A percentile compares a stretch with the other conserved stretches of the same genome.
phyloP scores from a whole-genome alignment of 2,329 filamentous ascomycete genomes.

The Cladophialophora exuberans region DNA sequence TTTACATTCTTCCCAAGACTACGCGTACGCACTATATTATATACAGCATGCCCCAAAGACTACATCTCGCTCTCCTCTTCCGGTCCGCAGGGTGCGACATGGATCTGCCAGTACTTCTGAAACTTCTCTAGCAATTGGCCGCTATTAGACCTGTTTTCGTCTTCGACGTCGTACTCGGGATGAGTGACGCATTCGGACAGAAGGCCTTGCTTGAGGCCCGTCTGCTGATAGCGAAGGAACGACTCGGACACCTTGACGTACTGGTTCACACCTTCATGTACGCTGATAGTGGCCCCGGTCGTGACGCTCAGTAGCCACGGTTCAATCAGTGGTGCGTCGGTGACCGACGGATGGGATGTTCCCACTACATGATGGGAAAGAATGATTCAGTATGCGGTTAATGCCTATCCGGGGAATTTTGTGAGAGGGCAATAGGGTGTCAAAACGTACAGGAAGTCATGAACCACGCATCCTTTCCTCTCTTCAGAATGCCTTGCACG shows the following conservation, averaged over 20 bases:
- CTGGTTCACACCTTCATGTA: conserved; percentile 59
- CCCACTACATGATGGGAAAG: conserved; percentile 40
- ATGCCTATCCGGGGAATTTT: too few species aligned
- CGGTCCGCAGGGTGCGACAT: conserved; percentile 22
- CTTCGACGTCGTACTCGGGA: conserved; percentile 28
- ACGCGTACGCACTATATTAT: too few species aligned
- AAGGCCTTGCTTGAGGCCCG: conserved; percentile 51
- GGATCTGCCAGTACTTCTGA: conserved; percentile 29
- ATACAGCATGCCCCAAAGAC: too few species aligned
- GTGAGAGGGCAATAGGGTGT: neutral
- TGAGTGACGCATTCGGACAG: conserved; percentile 52
- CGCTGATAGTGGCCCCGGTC: conserved; percentile 63
- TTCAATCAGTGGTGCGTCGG: conserved; percentile 68
- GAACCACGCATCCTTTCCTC: conserved; percentile 54
- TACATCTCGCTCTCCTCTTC: too few species aligned
- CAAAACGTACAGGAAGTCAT: conserved; percentile 46
- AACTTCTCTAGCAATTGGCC: conserved; percentile 10
- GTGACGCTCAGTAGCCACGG: conserved; percentile 64
- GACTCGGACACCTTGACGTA: conserved; percentile 64
- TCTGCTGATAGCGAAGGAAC: conserved; percentile 57
- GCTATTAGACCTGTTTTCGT: conserved; percentile 10
- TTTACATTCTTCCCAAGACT: neutral
- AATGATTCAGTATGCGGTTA: neutral
- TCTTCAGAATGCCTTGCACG: conserved; percentile 50
- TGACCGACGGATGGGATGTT: conserved; percentile 66